Base-by-base conservation (phyloP, 2,329 filamentous ascomycete genomes). In the Ophiobolus disseminans region DNA sequence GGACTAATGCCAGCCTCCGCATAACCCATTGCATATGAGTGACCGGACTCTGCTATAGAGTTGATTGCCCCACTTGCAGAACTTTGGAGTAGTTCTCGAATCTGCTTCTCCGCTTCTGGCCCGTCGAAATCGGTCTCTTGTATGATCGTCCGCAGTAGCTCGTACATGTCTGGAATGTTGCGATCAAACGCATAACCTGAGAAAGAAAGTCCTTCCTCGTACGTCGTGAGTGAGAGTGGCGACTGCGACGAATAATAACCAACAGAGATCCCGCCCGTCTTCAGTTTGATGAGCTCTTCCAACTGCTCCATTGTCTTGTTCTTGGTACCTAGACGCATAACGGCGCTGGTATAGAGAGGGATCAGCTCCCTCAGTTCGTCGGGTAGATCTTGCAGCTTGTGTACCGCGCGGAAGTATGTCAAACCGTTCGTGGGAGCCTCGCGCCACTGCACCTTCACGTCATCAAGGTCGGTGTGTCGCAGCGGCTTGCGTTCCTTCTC, bases 241-340 rank as follows among this genome's bases (percentile, higher is more conserved):
- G 86, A 91, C 0, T 92, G 84, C 0, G 88, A 86, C n/a, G 88
- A 84, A 74, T 95, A 89, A 60, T 96, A 92, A 1, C 88, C 86
- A 13, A 95, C 86, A 2, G 87, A 89, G 28, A 99, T 84, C 8
- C 94, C 94, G 16, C 94, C 94, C 1, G 94, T 97, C 77, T 95
- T 96, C 22, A 97, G 82, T 73, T 97, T 97, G 72, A 99, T 97
- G 45, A 92, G 76, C 66, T 97, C 94, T 73, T 99, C 94, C 41
- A 97, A 83, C 72, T 97, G 87, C 72, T 97, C 94, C 88, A 96
- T 97, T 0, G 86, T 86, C 80, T 89, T 89, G 50, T 86, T 84
- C 62, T 88, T 89, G 2, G 93, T 99, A 11, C 94, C 94, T 7
- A 99, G 82, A 16, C 94, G 88, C 89, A 97, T 94, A 53, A 99